Evolutionary conservation across 2,329 filamentous ascomycete species (phyloP), one percentile per base, ranked within the genome.

Genomic region (Xylaria hypoxylon): DNA sequence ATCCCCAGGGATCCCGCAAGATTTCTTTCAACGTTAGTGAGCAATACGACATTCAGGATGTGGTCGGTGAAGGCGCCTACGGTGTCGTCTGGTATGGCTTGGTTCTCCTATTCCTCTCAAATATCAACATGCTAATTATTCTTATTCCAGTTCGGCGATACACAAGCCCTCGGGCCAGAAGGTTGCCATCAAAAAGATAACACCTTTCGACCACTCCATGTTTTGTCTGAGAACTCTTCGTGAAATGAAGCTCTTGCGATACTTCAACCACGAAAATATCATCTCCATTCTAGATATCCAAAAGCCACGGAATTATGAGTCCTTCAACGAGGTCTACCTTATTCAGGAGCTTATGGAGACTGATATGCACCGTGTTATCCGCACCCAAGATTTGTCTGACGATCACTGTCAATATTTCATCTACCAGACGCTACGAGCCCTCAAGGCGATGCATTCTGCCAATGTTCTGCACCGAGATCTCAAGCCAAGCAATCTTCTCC

Each of bases 401-500:
- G 96, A 99, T 80, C 96, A 99, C 81, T 99, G 96, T 87, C 96
- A 99, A 81, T 99, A 99, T 84, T 99, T 99, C 83, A 99, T 99
- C 82, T 99, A 99, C 86, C 96, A 99, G 84, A 99, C 96, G 2
- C 89, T 99, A 65, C 94, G 96, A 75, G 96, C 95, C 11, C 86
- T 99, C 76, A 99, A 99, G 85, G 96, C 96, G 44, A 98, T 99
- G 95, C 96, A 99, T 83, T 98, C 96, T 15, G 96, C 96, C 71
- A 98, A 99, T 76, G 96, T 99, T 53, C 89, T 99, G 11, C 96
- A 99, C 80, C 91, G 96, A 79, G 96, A 99, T 81, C 85, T 99
- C 74, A 99, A 99, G 84, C 96, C 96, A 1, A 98, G 95, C 67
- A 99, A 99, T 79, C 84, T 99, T 68, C 90, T 99, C 28, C 87